phyloP scores from a whole-genome alignment of 495 filamentous ascomycete genomes.

The Penicillium atrosanguineum region DNA sequence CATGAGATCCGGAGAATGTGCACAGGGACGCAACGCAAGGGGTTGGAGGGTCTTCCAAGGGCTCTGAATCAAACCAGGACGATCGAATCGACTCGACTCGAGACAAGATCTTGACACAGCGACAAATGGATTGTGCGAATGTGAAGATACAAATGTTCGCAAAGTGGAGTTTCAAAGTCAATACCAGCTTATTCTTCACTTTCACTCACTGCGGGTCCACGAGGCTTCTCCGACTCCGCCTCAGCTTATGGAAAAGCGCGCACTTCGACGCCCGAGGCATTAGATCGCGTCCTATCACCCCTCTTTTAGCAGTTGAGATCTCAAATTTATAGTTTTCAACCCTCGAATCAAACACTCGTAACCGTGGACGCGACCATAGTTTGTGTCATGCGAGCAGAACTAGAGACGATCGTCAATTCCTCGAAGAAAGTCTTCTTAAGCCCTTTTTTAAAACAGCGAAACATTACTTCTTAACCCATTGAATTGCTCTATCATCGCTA shows the following conservation, averaged over 20 bases:
- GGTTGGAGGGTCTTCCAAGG: conserved; percentile 8
- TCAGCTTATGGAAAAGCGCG: conserved; percentile 15
- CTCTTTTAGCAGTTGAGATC: no score
- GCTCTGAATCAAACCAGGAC: neutral
- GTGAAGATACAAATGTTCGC: neutral
- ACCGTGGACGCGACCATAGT: neutral
- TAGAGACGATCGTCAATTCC: neutral
- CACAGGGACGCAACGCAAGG: conserved; percentile 30
- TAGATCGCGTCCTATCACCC: neutral
- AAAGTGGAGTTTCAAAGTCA: conserved; percentile 1
- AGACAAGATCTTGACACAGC: neutral
- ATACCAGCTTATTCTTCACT: neutral
- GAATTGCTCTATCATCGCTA: neutral
- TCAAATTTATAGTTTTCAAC: neutral
- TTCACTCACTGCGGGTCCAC: neutral
- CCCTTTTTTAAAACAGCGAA: neutral
- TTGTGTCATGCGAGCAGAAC: neutral
- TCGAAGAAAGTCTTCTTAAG: neutral
- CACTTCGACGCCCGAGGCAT: conserved; percentile 1
- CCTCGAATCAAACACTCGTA: neutral
- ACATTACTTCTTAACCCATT: neutral
- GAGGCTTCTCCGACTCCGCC: conserved; percentile 39
- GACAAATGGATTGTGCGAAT: conserved; percentile 10
- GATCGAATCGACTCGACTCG: no score
- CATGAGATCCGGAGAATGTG: conserved; percentile 38